Conservation (phyloP, 306 rosid genomes). For the Styphnolobium japonicum region DNA sequence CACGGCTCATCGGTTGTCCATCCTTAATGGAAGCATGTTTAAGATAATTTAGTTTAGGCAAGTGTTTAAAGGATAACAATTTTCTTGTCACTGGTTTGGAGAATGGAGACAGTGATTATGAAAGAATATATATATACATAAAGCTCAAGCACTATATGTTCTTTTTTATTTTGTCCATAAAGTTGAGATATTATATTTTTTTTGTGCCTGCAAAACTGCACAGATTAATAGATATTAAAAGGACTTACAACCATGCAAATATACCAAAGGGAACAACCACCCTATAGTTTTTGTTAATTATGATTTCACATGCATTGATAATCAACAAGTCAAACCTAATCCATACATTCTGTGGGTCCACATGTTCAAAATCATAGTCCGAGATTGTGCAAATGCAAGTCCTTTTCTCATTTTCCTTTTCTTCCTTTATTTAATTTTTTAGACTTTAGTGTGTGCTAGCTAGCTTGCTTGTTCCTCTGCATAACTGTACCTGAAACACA, state of each 20-base stretch:
- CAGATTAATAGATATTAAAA: conserved; percentile 15
- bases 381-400: conserved; percentile 38
- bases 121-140: conserved; percentile 17
- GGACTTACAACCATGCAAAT: conserved; percentile 29
- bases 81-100: neutral
- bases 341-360: conserved; percentile 39
- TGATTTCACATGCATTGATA: conserved; percentile 37
- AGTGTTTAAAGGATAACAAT: neutral
- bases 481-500: conserved; percentile 23
- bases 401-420: conserved; percentile 22
- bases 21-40: neutral
- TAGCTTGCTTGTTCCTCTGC: conserved; percentile 22
- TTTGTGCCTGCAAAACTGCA: neutral
- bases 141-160: conserved; percentile 19
- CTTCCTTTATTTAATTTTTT: neutral
- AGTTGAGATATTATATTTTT: conserved; percentile 23
- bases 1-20: neutral
- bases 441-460: conserved; percentile 28
- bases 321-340: conserved; percentile 42
- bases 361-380: conserved; percentile 26
- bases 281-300: conserved; percentile 46
- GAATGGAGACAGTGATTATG: conserved; percentile 8
- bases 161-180: conserved; percentile 15
- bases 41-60: conserved; percentile 12
- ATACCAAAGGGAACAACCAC: conserved; percentile 25